Evolutionary conservation across 2,329 filamentous ascomycete species (phyloP), one percentile per base, ranked within the genome.

Genomic region (Fusarium pseudograminearum): DNA sequence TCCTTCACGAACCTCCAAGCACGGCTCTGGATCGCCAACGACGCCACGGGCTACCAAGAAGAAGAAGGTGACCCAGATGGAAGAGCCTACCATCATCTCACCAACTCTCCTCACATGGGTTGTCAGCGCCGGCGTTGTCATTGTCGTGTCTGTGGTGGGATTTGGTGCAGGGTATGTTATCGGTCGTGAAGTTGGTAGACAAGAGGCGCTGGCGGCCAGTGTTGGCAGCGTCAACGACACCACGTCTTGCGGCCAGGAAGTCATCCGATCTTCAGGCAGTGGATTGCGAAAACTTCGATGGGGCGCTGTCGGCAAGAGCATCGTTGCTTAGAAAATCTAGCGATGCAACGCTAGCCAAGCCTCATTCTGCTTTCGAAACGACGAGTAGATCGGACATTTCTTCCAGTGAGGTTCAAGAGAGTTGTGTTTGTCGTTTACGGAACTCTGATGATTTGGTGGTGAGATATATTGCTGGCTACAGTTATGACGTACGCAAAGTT

Each of bases 131-230:
- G 89, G 90, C 20, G 89, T 91, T 2, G 87, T 91, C 3, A 88
- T 91, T 11, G 82, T 92, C 14, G 86, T 91, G 5, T 89, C 87
- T 10, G 89, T 90, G 3, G 89, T 91, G 34, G 89, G 89, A 4
- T 91, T 92, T 70, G 88, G 89, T 4, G 89, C 89, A 11, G 89
- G 90, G 14, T 91, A 90, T 73, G 89, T 90, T 26, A 88, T 91
- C 62, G 89, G 90, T 7, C 83, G 89, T 28, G 89, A 91, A 71
- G 88, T 90, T 26, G 89, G 89, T 5, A 83, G 87, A 34, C 87
- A 90, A 69, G 89, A 91, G 73, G 77, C 81, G 15, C 76, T 85
- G n/a, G 79, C 79, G 12, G 80, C 80, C 18, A 73, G 73, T 38
- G 69, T 74, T 42, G 77, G 80, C 46, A 79, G 79, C 34, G 78